A percentile compares a stretch with the other conserved stretches of the same genome.
phyloP scores from a whole-genome alignment of 176 grass and related monocot species.

The Aechmea fasciata region DNA sequence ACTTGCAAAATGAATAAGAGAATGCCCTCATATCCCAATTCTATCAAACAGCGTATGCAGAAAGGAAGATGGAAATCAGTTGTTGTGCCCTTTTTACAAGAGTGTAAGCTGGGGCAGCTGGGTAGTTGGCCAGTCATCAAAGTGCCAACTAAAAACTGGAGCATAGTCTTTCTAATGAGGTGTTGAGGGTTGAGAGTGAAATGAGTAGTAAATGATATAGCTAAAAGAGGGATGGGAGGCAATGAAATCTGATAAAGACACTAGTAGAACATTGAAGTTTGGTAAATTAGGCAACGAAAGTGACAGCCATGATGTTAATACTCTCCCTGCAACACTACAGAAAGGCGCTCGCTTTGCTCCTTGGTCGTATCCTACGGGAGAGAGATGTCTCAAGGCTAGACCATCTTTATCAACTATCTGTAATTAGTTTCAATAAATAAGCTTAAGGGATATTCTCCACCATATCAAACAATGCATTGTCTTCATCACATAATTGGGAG shows the following conservation, averaged over 20 bases:
- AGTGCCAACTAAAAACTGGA: background rate
- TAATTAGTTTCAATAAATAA: constrained; percentile 20
- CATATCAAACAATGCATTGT: constrained; percentile 14
- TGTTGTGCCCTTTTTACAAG: constrained; percentile 32
- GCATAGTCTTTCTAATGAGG: background rate
- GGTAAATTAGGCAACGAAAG: background rate
- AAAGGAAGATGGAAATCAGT: constrained; percentile 37
- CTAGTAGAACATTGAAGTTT: background rate
- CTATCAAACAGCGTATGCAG: constrained; percentile 24
- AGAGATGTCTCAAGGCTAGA: background rate
- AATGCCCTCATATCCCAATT: constrained; percentile 25
- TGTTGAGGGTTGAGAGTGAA: background rate
- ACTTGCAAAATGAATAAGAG: constrained; percentile 17
- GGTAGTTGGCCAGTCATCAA: constrained; percentile 57
- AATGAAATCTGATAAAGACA: background rate
- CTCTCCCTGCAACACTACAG: background rate
- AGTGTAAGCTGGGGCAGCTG: constrained; percentile 31
- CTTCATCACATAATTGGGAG: background rate
- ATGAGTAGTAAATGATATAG: background rate
- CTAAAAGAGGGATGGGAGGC: background rate
- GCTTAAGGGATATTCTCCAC: constrained; percentile 21
- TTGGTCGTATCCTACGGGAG: background rate
- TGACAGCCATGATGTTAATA: background rate
- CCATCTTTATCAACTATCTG: background rate
- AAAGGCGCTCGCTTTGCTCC: background rate